phyloP scores from a whole-genome alignment of 805 yeast species.

The Myxozyma vanderwaltii region DNA sequence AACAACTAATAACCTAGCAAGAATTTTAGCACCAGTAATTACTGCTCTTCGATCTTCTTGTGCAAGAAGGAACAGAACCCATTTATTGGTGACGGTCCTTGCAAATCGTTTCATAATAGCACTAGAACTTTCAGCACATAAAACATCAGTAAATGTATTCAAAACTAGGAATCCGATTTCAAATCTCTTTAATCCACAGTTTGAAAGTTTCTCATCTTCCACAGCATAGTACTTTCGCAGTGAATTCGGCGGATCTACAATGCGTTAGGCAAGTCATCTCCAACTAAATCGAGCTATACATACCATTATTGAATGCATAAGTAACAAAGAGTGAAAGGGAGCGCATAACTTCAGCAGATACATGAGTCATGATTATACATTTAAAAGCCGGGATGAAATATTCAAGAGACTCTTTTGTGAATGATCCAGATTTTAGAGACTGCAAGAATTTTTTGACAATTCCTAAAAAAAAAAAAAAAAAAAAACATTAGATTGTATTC shows the following conservation, averaged over 20 bases:
- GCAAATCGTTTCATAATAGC: constrained; percentile 47
- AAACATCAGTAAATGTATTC: constrained; percentile 47
- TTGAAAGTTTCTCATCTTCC: constrained; percentile 23
- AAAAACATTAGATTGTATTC: constrained; percentile 36
- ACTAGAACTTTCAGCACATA: constrained; percentile 46
- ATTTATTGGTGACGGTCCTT: constrained; percentile 63
- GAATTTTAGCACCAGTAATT: constrained; percentile 46
- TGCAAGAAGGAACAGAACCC: constrained; percentile 60
- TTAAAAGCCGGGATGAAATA: constrained; percentile 47
- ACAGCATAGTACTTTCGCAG: constrained; percentile 14
- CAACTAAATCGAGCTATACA: not conserved
- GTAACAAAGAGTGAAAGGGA: constrained; percentile 55
- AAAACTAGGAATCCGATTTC: constrained; percentile 38
- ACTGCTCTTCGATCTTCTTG: constrained; percentile 45
- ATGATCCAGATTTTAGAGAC: constrained; percentile 49
- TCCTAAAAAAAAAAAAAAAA: constrained; percentile 28
- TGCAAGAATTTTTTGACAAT: constrained; percentile 51
- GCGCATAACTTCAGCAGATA: constrained; percentile 57
- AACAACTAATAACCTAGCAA: constrained; percentile 53
- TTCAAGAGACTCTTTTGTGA: constrained; percentile 46
- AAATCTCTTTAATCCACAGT: constrained; percentile 30
- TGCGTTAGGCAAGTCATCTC: too few species aligned
- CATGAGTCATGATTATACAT: constrained; percentile 50
- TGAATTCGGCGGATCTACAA: constrained; percentile 6
- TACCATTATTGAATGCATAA: constrained; percentile 47